These are phyloP conservation scores for Phyllosticta citrichinensis DNA, from an alignment of 2,329 filamentous ascomycete genomes.

Conservation along the genomic window DNA sequence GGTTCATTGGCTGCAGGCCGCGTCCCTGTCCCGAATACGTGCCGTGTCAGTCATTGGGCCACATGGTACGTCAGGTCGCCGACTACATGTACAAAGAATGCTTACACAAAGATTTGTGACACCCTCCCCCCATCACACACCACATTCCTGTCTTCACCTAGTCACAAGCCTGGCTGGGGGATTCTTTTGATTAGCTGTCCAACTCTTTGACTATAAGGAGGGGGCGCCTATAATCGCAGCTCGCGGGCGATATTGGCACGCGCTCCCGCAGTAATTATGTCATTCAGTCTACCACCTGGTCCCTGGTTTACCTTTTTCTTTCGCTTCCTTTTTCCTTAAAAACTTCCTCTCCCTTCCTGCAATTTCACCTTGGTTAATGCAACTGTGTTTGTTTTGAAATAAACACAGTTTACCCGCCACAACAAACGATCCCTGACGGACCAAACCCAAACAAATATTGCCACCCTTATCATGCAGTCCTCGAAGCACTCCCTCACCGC, in stretches of 20 bases:
- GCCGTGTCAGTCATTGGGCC: background rate
- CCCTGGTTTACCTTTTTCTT: background rate
- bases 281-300: background rate
- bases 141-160: background rate
- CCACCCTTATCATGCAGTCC: no score
- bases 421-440: no score
- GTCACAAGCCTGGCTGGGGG: background rate
- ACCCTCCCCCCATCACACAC: background rate
- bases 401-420: no score
- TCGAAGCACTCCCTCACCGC: no score
- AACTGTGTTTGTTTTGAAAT: no score
- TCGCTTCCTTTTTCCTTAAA: no score
- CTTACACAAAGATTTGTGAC: background rate
- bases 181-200: background rate
- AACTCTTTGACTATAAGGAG: background rate
- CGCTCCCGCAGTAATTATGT: background rate
- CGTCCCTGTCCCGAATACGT: background rate
- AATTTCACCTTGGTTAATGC: no score
- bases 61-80: background rate
- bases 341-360: no score
- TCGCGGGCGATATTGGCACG: background rate
- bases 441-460: no score
- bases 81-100: background rate
- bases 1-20: no score
- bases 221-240: background rate